Evolutionary conservation across 2,329 filamentous ascomycete species (phyloP), one percentile per base, ranked within the genome.

Genomic region (Pseudopithomyces maydicus): DNA sequence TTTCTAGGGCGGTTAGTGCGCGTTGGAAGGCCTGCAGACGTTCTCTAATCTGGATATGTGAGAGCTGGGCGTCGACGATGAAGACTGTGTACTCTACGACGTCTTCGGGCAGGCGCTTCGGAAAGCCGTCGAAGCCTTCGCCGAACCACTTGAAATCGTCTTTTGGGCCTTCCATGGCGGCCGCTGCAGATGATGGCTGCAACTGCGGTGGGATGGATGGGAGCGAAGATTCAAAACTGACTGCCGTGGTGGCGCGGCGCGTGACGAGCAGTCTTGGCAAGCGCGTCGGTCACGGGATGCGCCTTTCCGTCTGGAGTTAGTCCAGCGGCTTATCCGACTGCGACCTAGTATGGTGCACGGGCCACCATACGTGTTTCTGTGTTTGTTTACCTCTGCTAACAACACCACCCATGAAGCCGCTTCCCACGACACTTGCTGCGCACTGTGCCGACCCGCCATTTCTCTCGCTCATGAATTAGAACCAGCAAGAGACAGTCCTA

Each of bases 81-180:
- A 93, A 90, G 23, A 97, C 80, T 52, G 89, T 85, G 75, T 97
- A 97, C 74, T 96, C 91, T 52, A 96, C 87, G 60, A 87, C 90
- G 74, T 96, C 92, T 48, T 97, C 92, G 0, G 91, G 87, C 0
- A 96, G 80, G 56, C 82, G 79, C 71, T 86, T 89, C 1, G 88
- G 86, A 59, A 90, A 87, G 36, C 84, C 84, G 62, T 81, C 82
- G 58, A 89, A 89, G 2, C 84, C 87, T 64, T 88, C 86, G 50
- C 84, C 84, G 57, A 89, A 88, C 80, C 85, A 88, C 58, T 86
- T 86, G 57, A 88, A 78, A 63, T 85, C 85, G 65, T 89, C 84
- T 68, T 60, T 70, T 35, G 58, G 72, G 17, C 62, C 55, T 7
- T 76, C 69, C 74, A 79, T 79, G 29, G 48, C 62, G 17, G 23